Evolutionary conservation across 2,329 filamentous ascomycete genomes (phyloP).

Genomic region (Fusarium pseudonygamai): DNA sequence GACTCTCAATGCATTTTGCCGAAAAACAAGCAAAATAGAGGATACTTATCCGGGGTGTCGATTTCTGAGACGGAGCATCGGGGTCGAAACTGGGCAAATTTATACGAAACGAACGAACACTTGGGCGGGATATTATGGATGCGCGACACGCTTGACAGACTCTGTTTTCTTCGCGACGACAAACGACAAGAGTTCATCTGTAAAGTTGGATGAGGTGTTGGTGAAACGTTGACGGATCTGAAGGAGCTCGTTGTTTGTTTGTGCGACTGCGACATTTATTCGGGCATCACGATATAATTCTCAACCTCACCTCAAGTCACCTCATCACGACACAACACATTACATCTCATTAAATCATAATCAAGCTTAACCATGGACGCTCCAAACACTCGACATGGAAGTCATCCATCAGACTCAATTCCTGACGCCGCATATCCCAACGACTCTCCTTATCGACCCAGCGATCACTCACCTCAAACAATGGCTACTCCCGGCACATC

Average conservation of each 20-base stretch:
- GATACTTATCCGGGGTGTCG: background rate
- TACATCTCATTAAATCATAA: background rate
- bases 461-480: constrained; percentile 19
- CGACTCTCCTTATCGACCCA: constrained; percentile 43
- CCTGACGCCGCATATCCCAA: constrained; percentile 46
- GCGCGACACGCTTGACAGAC: background rate
- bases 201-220: background rate
- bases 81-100: background rate
- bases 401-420: constrained; percentile 45
- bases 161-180: background rate
- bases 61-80: background rate
- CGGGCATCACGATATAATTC: background rate
- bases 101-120: constrained; percentile 17
- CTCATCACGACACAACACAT: background rate
- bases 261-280: background rate
- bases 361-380: constrained; percentile 27
- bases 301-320: background rate
- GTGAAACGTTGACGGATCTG: background rate
- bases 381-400: constrained; percentile 24
- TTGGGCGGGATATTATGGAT: constrained; percentile 1
- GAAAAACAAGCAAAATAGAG: background rate
- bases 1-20: background rate
- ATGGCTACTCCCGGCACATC: constrained; percentile 5
- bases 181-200: background rate
- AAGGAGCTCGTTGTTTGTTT: background rate